Evolutionary conservation across 2,329 filamentous ascomycete genomes (phyloP).

Genomic region (Cladophialophora yegresii): DNA sequence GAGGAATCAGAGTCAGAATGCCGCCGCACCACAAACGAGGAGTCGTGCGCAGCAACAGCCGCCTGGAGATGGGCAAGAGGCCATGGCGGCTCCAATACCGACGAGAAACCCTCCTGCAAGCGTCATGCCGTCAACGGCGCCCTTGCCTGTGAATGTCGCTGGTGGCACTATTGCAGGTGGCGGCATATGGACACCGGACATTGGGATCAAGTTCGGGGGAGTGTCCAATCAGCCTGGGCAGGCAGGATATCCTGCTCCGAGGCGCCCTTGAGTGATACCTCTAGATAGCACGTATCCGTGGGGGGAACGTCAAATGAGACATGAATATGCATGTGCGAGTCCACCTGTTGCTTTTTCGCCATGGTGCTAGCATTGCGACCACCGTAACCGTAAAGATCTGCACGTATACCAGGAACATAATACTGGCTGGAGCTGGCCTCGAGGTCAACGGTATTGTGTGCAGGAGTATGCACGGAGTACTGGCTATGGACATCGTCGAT

Average conservation of each 20-base stretch:
- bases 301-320: not conserved
- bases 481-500: too few relatives aligned
- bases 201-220: conserved; percentile 75
- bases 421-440: too few relatives aligned
- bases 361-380: too few relatives aligned
- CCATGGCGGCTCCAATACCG: conserved; percentile 52
- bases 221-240: conserved; percentile 33
- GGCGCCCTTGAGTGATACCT: conserved; percentile 3
- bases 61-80: conserved; percentile 27
- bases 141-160: conserved; percentile 21
- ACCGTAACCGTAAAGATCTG: too few relatives aligned
- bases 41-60: conserved; percentile 42
- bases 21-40: conserved; percentile 19
- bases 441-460: too few relatives aligned
- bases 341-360: too few relatives aligned
- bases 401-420: too few relatives aligned
- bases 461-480: too few relatives aligned
- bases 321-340: not conserved
- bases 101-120: conserved; percentile 55
- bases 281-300: not conserved
- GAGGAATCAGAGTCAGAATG: conserved; percentile 41
- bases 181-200: conserved; percentile 75
- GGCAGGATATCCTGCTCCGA: conserved; percentile 31
- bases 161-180: conserved; percentile 41
- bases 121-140: conserved; percentile 47